Percentiles rank a stretch among this genome's conserved stretches.
phyloP scores from a whole-genome alignment of 208 protist species.

The Perkinsela sp. region DNA sequence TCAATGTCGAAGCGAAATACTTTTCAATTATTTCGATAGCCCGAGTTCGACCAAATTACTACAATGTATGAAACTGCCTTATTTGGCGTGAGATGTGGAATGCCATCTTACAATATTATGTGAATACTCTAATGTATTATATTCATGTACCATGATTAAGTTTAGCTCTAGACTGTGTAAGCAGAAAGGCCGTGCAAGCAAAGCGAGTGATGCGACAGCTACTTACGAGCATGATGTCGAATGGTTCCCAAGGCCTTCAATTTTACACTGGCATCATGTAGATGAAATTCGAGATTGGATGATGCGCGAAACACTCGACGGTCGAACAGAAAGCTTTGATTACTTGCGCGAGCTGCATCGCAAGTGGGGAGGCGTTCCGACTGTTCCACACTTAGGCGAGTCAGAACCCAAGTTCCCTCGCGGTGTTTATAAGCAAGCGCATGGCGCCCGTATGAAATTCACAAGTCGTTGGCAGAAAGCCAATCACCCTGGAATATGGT shows the following conservation, averaged over 20 bases:
- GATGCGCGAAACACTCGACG: conserved; percentile 51
- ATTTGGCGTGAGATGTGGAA: too few species aligned
- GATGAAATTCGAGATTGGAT: conserved; percentile 52
- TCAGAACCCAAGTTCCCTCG: conserved; percentile 56
- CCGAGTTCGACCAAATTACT: too few species aligned
- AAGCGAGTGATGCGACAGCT: background rate
- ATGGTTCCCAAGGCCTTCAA: conserved; percentile 52
- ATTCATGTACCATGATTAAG: too few species aligned
- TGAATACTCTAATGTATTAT: too few species aligned
- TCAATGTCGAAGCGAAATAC: too few species aligned
- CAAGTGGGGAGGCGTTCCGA: conserved; percentile 48
- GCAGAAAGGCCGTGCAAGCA: background rate
- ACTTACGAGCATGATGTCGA: conserved; percentile 13
- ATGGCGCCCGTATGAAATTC: conserved; percentile 39
- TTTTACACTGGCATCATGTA: conserved; percentile 34
- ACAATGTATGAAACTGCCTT: too few species aligned
- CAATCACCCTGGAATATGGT: conserved; percentile 42
- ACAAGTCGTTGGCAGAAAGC: conserved; percentile 62
- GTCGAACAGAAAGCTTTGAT: conserved; percentile 24
- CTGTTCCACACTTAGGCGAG: conserved; percentile 58
- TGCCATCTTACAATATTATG: too few species aligned
- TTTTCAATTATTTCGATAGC: too few species aligned
- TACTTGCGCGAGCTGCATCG: conserved; percentile 35
- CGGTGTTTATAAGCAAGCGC: conserved; percentile 62
- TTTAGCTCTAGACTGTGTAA: too few species aligned